phyloP scores from a whole-genome alignment of 371 early-diverging fungal genomes.

The Mortierella sp. region DNA sequence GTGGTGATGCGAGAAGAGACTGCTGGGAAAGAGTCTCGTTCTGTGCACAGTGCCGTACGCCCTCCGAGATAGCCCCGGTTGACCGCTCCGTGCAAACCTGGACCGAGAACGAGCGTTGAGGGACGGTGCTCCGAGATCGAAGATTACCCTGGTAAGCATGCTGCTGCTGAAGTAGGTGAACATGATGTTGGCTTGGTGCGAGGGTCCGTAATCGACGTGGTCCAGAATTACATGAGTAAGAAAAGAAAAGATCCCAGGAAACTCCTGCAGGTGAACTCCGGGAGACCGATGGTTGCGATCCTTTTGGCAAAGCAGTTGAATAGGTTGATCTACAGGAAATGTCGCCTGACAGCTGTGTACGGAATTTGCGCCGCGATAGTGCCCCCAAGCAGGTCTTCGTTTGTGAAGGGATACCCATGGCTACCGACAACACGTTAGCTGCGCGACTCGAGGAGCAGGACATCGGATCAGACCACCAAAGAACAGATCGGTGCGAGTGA shows the following conservation, averaged over 20 bases:
- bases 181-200: slow-evolving; percentile 11
- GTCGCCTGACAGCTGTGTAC: slow-evolving; percentile 11
- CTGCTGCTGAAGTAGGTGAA: not conserved
- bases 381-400: slow-evolving; percentile 22
- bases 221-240: slow-evolving; percentile 19
- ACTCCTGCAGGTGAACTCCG: slow-evolving; percentile 12
- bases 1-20: slow-evolving; percentile 30
- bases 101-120: slow-evolving; percentile 36
- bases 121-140: slow-evolving; percentile 14
- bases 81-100: slow-evolving; percentile 26
- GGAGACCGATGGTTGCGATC: not conserved
- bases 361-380: slow-evolving; percentile 18
- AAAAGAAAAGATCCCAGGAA: slow-evolving; percentile 41
- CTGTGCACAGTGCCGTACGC: slow-evolving; percentile 18
- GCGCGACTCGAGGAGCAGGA: slow-evolving; percentile 48
- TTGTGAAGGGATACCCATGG: slow-evolving; percentile 48
- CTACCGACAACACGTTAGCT: slow-evolving; percentile 48
- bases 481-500: too few species aligned
- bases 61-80: slow-evolving; percentile 5
- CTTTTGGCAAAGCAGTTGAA: not conserved
- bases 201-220: slow-evolving; percentile 23
- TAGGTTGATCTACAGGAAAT: slow-evolving; percentile 8
- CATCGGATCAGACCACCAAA: slow-evolving; percentile 11
- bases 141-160: not conserved
- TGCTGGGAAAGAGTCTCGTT: slow-evolving; percentile 30